These are phyloP conservation scores for Chlorella vulgaris DNA, from an alignment of 139 green algal species.

Conservation along the genomic window DNA sequence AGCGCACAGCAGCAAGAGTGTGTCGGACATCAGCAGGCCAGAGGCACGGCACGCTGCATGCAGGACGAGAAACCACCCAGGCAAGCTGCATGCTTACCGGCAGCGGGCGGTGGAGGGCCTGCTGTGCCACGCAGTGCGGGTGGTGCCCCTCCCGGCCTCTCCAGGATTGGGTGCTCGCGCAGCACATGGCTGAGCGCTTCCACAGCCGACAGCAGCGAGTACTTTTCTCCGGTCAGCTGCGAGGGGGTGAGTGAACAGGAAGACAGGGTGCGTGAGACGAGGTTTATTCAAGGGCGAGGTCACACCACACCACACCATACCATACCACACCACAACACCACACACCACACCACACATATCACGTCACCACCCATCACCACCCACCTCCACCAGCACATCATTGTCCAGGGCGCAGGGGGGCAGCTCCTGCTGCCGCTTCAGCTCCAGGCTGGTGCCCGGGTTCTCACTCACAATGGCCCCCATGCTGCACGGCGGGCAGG, in stretches of 20 bases:
- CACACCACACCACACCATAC: no score
- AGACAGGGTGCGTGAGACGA: neutral
- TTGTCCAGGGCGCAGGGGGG: conserved; percentile 26
- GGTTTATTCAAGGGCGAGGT: neutral
- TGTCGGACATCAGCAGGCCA: no score
- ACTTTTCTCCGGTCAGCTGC: neutral
- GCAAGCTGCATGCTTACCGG: no score
- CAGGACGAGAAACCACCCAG: neutral
- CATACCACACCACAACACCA: no score
- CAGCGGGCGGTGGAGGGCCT: neutral
- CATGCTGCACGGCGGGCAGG: neutral
- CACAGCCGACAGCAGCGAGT: neutral
- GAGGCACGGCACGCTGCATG: neutral
- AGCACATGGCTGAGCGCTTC: neutral
- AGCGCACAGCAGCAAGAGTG: no score
- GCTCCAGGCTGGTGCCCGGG: neutral
- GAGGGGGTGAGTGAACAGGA: neutral
- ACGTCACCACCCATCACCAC: neutral
- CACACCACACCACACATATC: neutral
- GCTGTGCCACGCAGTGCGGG: neutral
- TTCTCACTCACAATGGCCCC: conserved; percentile 1
- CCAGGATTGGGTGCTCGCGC: neutral
- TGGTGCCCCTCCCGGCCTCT: neutral
- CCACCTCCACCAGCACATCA: conserved; percentile 18
- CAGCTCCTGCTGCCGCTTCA: conserved; percentile 1